Percentiles rank a stretch among this genome's conserved stretches.
Evolutionary conservation across 768 basidiomycete species (phyloP).

Genomic region (Hericium rajendrae): DNA sequence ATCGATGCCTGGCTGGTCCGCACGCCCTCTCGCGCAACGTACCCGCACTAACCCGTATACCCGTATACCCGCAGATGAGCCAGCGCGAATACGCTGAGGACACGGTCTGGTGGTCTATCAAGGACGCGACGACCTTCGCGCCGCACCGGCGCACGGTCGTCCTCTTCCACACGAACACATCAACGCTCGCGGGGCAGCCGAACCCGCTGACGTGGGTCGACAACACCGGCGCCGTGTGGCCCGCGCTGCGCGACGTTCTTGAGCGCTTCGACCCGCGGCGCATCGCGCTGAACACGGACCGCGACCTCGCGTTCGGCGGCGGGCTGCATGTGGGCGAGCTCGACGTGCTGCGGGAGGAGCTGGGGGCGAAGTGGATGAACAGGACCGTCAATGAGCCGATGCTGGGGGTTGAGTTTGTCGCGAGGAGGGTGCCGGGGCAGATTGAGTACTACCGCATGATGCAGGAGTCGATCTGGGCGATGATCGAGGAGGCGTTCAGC

Average conservation of each 20-base stretch:
- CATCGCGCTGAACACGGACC: slow-evolving; percentile 39
- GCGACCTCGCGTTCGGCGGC: slow-evolving; percentile 36
- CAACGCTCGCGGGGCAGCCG: slow-evolving; percentile 25
- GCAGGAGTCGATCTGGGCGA: slow-evolving; percentile 43
- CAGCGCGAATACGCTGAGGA: slow-evolving; percentile 47
- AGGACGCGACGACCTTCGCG: slow-evolving; percentile 38
- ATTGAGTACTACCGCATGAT: slow-evolving; percentile 33
- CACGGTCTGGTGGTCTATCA: slow-evolving; percentile 42
- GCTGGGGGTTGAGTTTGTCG: slow-evolving; percentile 39
- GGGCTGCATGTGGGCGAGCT: slow-evolving; percentile 43
- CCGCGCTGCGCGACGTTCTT: slow-evolving; percentile 30
- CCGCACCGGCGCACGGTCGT: slow-evolving; percentile 39
- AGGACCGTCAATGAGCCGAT: slow-evolving; percentile 33
- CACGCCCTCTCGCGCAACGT: background rate
- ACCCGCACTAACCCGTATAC: background rate
- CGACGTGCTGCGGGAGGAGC: slow-evolving; percentile 25
- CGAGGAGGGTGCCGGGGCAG: slow-evolving; percentile 32
- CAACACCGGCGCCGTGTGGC: slow-evolving; percentile 41
- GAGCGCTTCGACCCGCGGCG: slow-evolving; percentile 27
- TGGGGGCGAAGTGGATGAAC: slow-evolving; percentile 34
- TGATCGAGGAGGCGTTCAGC: slow-evolving; percentile 45
- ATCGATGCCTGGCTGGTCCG: slow-evolving; percentile 36
- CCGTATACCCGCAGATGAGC: slow-evolving; percentile 23
- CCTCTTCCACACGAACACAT: slow-evolving; percentile 38
- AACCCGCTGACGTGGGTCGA: slow-evolving; percentile 40